Base-by-base conservation (phyloP, 106 monocot genomes). In the Dendrobium huoshanense region DNA sequence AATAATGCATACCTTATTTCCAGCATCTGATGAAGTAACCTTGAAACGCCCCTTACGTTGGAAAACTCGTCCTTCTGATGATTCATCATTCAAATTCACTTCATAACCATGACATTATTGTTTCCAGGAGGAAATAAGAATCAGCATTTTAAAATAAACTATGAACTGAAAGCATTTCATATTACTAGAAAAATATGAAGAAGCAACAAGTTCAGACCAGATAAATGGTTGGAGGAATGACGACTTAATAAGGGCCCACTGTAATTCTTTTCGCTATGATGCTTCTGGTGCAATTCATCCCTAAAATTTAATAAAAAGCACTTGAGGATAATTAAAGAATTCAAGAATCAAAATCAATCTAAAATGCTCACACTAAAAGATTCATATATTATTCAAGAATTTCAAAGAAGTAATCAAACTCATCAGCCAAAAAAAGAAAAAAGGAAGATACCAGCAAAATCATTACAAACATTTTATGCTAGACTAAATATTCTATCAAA, bases 31-130 rank as follows among this genome's bases (percentile, higher is more conserved):
- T 31, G 90, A 87, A 81, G 92, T 97, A 75, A 97, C 85, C 80
- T 91, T 88, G 82, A 97, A 97, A 11, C 97, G 92, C 19, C 97
- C 97, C 75, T 88, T 97, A 41, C 82, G 89, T 79, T 88, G 90
- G 47, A 97, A 77, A 79, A 92, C 7, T 83, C 84, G 89, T 84
- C 91, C 90, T 81, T 92, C 90, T 42, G 83, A 65, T 78, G 83
- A 79, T 47, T 94, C 94, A 76, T 92, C 92, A 45, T 65, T 80
- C 55, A 67, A 9, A 40, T 17, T 76, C 80, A 80, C 89, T 87
- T 79, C 40, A 86, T 67, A 75, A 24, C 33, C 72, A 81, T 75
- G 51, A 54, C 40, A 48, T 80, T 25, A 78, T 2, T 17, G 42
- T 48, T 48, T 76, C 76, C 42, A 51, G 7, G 9, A 48, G 18